Conservation (phyloP, 352 stramenopile genomes). For the Pythium monospermum region DNA sequence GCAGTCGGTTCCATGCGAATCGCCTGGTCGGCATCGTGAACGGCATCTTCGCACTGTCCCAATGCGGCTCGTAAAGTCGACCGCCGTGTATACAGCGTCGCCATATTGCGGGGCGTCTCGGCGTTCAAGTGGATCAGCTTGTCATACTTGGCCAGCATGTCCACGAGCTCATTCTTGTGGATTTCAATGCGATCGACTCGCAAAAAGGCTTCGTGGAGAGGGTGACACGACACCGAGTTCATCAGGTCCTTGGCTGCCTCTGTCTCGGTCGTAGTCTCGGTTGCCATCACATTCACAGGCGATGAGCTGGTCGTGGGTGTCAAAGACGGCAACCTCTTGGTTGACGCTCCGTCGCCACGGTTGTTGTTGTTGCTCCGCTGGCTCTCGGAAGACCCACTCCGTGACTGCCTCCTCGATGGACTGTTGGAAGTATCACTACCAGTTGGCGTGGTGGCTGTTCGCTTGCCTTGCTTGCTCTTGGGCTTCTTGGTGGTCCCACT, state of each 20-base stretch:
- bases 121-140: conserved; percentile 56
- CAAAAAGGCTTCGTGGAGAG: conserved; percentile 1
- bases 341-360: not conserved
- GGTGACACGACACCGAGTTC: too few species aligned
- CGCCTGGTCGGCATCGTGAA: conserved; percentile 49
- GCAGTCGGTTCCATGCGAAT: conserved; percentile 43
- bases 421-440: not conserved
- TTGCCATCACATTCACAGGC: not conserved
- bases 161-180: not conserved
- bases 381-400: conserved; percentile 1
- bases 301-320: too few species aligned
- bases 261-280: not conserved
- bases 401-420: not conserved
- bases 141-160: conserved; percentile 61
- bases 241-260: not conserved
- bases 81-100: conserved; percentile 44
- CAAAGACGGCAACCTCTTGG: conserved; percentile 9
- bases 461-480: conserved; percentile 8
- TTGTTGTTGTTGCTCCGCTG: conserved; percentile 9
- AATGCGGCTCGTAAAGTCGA: conserved; percentile 58
- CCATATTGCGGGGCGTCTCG: conserved; percentile 50
- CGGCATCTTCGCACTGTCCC: conserved; percentile 34
- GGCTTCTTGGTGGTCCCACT: conserved; percentile 7
- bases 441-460: not conserved
- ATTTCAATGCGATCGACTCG: conserved; percentile 5